Evolutionary conservation across 2,329 filamentous ascomycete species (phyloP).

Genomic region (Tolypocladium nubicola): DNA sequence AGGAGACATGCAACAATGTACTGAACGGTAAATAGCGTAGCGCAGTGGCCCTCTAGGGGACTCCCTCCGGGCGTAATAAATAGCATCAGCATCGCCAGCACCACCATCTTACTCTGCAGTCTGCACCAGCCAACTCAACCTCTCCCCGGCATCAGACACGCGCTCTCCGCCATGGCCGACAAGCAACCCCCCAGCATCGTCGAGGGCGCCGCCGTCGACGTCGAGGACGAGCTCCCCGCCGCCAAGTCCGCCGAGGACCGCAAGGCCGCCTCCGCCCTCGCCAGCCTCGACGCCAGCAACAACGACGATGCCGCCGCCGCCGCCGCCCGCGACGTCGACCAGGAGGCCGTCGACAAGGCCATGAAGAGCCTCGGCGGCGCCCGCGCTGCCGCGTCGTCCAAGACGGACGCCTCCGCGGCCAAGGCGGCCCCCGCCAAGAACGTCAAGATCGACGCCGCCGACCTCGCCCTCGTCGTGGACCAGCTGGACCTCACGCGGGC

Average conservation of each 20-base stretch:
- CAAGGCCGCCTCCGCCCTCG: conserved; percentile 65
- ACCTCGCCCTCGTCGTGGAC: conserved; percentile 61
- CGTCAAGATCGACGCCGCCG: conserved; percentile 64
- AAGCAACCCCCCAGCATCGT: conserved; percentile 47
- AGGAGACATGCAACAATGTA: too few species aligned
- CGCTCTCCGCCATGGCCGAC: conserved; percentile 38
- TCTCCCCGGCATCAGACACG: not conserved
- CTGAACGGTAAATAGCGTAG: too few species aligned
- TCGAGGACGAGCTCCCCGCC: conserved; percentile 42
- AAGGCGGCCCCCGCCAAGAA: conserved; percentile 35
- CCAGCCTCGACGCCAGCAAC: conserved; percentile 50
- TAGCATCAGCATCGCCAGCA: not conserved
- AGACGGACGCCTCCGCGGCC: conserved; percentile 12
- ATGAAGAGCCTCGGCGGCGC: conserved; percentile 50
- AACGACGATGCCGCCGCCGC: conserved; percentile 36
- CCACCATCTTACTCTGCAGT: not conserved
- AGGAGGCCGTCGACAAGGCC: conserved; percentile 60
- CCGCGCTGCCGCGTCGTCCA: conserved; percentile 18
- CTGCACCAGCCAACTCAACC: not conserved
- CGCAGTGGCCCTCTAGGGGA: too few species aligned
- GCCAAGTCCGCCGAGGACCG: conserved; percentile 64
- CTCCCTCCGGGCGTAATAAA: too few species aligned
- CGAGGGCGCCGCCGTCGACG: conserved; percentile 50
- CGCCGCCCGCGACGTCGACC: conserved; percentile 49
- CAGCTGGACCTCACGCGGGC: conserved; percentile 61